These are phyloP conservation scores for Entoloma clypeatum DNA, from an alignment of 1,284 basidiomycete species.

Conservation along the genomic window DNA sequence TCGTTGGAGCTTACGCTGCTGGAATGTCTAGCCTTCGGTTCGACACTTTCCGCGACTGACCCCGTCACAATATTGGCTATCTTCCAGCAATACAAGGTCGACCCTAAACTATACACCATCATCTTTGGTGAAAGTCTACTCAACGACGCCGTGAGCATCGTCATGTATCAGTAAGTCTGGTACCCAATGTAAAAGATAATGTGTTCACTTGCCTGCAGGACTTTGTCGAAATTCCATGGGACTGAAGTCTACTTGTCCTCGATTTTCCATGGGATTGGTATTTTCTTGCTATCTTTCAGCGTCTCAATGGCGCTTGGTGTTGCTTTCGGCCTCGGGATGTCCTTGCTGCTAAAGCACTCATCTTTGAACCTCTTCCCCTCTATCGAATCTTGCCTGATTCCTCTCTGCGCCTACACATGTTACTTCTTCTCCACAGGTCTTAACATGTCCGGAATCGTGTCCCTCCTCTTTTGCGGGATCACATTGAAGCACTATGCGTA, in stretches of 20 bases:
- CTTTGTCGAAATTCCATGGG: conserved; percentile 88
- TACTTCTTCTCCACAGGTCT: conserved; percentile 99
- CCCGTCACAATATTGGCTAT: conserved; percentile 98
- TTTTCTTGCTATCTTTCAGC: conserved; percentile 94
- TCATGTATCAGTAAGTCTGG: conserved; percentile 96
- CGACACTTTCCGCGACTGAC: conserved; percentile 95
- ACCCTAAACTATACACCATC: conserved; percentile 95
- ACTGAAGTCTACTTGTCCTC: conserved; percentile 85
- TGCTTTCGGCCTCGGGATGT: conserved; percentile 85
- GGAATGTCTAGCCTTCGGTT: conserved; percentile 96
- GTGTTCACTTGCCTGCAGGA: conserved; percentile 45
- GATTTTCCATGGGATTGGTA: conserved; percentile 92
- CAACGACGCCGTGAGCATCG: conserved; percentile 99
- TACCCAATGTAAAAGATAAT: conserved; percentile 6
- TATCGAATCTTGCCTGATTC: conserved; percentile 93
- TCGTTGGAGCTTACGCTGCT: conserved; percentile 76
- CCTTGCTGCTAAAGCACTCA: conserved; percentile 94
- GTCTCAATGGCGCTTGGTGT: conserved; percentile 94
- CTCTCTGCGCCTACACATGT: conserved; percentile 93
- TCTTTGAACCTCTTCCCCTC: conserved; percentile 83
- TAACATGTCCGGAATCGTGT: conserved; percentile 96
- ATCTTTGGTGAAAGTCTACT: conserved; percentile 98
- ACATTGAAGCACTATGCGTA: conserved; percentile 99
- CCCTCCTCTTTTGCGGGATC: conserved; percentile 97
- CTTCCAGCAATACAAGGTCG: conserved; percentile 98